Base-by-base conservation (phyloP, 768 basidiomycete species). In the Tremella mesenterica region DNA sequence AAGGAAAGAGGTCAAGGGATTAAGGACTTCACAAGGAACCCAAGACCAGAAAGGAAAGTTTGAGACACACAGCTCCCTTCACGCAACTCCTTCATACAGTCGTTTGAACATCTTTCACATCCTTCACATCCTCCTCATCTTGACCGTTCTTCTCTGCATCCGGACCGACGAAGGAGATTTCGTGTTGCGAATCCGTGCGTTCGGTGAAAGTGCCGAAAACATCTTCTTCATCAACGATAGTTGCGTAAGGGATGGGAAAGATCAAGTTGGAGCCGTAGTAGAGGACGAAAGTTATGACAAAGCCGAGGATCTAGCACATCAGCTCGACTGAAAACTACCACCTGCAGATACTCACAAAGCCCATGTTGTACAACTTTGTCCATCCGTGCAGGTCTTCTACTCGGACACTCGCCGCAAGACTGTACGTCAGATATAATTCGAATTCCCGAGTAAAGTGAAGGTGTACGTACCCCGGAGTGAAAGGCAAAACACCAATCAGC, bases 171-270 rank as follows among this genome's bases (percentile, higher is more conserved):
- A n/a, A n/a, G n/a, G n/a, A n/a, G n/a, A n/a, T n/a, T n/a, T n/a
- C n/a, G n/a, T n/a, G n/a, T n/a, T n/a, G n/a, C n/a, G n/a, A n/a
- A n/a, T n/a, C n/a, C n/a, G 44, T 9, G 44, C 21, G 4, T 26
- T 46, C 44, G 8, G 44, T n/a, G 20, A 45, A 45, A 16, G 44
- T 45, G 14, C 44, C 44, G 25, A 45, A 45, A 4, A 45, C 44
- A 23, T 45, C 44, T 16, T 45, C 18, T 16, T 23, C 44, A 25
- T 45, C 44, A 18, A 25, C 5, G 3, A 28, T 26, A 25, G 21
- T 28, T 25, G 44, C n/a, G 28, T 28, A 16, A 5, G 4, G 6
- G 20, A 45, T 28, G 4, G 44, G 44, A 8, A 21, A 45, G 44
- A 25, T 25, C 21, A 28, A 16, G 28, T 45, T 45, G 7, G 26